Percentiles rank a stretch among this genome's conserved stretches.
These are phyloP conservation scores for Euryodendron excelsum DNA, from an alignment of 148 eudicot species.

Conservation along the genomic window DNA sequence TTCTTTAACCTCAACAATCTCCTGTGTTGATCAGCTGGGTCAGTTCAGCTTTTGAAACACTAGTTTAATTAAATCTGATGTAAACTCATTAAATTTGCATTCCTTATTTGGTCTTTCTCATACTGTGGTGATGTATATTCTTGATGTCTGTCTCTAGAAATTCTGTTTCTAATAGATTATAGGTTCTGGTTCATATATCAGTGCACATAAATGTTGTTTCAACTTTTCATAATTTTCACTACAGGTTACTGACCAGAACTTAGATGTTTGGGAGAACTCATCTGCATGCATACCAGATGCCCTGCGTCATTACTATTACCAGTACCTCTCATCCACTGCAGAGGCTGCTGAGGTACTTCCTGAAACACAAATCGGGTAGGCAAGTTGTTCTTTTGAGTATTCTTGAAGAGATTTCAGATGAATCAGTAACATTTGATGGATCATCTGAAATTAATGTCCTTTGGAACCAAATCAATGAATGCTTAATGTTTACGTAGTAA, in stretches of 20 bases:
- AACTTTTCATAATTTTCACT: slow-evolving; percentile 12
- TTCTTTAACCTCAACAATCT: not conserved
- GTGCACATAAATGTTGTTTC: not conserved
- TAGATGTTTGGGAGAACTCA: slow-evolving; percentile 86
- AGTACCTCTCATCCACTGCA: slow-evolving; percentile 86
- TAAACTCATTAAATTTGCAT: not conserved
- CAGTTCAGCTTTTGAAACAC: not conserved
- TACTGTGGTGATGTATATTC: not conserved
- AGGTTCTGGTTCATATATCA: not conserved
- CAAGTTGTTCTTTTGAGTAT: slow-evolving; percentile 11
- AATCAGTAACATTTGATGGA: not conserved
- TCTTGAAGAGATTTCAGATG: slow-evolving; percentile 8
- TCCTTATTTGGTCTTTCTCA: not conserved
- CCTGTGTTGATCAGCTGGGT: not conserved
- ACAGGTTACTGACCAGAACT: slow-evolving; percentile 92
- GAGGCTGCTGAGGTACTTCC: slow-evolving; percentile 91
- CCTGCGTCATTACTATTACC: slow-evolving; percentile 89
- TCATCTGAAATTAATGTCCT: not conserved
- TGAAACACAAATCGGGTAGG: slow-evolving; percentile 22
- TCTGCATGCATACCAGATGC: slow-evolving; percentile 93
- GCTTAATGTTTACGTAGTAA: not conserved
- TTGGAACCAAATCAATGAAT: not conserved
- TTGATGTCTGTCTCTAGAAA: not conserved
- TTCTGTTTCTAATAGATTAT: not conserved
- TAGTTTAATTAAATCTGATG: not conserved